Conservation (phyloP, 495 filamentous ascomycete genomes). For the Xylaria acuta region DNA sequence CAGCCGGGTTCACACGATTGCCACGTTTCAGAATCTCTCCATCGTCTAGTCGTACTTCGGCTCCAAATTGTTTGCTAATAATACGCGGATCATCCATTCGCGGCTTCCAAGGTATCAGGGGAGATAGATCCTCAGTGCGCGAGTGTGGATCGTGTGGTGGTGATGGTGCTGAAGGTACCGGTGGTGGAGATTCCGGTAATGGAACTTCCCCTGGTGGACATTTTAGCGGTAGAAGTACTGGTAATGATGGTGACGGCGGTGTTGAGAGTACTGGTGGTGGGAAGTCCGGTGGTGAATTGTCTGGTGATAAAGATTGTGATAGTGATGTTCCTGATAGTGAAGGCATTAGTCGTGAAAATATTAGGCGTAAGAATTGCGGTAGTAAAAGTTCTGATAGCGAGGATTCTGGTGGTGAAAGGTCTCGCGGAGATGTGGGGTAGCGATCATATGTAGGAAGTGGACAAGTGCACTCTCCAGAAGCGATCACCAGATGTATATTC, state of each 20-base stretch:
- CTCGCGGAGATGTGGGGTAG: no score
- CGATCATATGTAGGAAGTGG: no score
- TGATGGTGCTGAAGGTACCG: not conserved
- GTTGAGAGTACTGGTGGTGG: no score
- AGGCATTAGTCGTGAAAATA: not conserved
- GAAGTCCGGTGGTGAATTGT: no score
- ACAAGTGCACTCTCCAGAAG: no score
- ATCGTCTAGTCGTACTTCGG: not conserved
- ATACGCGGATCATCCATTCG: slow-evolving; percentile 10
- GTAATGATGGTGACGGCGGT: no score
- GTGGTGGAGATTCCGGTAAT: not conserved
- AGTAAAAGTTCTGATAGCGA: not conserved
- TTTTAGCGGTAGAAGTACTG: not conserved
- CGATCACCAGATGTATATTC: no score
- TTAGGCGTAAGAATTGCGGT: not conserved
- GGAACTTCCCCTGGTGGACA: not conserved
- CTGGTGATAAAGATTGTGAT: no score
- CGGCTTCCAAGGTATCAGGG: not conserved
- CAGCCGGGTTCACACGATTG: not conserved
- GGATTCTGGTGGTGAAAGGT: not conserved
- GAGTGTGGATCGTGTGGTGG: not conserved
- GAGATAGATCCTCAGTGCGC: not conserved
- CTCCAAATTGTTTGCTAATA: slow-evolving; percentile 7
- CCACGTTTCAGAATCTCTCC: slow-evolving; percentile 1
- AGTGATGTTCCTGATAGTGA: not conserved